Evolutionary conservation across 2,329 filamentous ascomycete species (phyloP).

Genomic region (Coniella lustricola): DNA sequence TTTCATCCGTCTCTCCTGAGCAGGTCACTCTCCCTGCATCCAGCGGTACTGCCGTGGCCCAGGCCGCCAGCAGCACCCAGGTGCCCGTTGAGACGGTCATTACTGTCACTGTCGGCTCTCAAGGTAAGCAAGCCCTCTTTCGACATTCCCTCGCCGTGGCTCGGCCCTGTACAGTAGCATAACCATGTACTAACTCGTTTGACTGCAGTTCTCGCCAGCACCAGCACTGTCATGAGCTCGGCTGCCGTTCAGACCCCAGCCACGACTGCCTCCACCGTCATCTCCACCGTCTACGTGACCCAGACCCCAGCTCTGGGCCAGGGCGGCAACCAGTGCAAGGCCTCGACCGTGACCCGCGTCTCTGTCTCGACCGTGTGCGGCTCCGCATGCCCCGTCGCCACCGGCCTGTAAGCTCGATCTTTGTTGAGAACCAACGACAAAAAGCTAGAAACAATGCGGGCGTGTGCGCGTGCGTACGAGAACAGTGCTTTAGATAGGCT

Average conservation of each 20-base stretch:
- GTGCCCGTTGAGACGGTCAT: constrained; percentile 14
- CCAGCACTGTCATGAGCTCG: constrained; percentile 6
- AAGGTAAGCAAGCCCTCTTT: not conserved
- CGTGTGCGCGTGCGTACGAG: no score
- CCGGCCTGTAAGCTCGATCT: not conserved
- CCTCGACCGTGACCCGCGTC: constrained; percentile 13
- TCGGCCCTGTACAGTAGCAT: not conserved
- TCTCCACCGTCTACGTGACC: constrained; percentile 13
- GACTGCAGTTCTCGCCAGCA: constrained; percentile 6
- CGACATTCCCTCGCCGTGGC: no score
- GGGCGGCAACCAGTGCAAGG: constrained; percentile 7
- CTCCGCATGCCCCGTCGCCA: constrained; percentile 1
- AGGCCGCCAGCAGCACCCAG: constrained; percentile 3
- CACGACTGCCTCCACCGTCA: constrained; percentile 1
- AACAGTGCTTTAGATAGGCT: no score
- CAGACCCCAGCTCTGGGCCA: constrained; percentile 1
- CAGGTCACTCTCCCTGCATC: not conserved
- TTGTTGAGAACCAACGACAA: no score
- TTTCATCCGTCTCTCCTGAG: not conserved
- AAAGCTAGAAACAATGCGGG: no score
- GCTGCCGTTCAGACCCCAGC: constrained; percentile 9
- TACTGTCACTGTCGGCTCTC: constrained; percentile 12
- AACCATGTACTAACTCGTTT: not conserved
- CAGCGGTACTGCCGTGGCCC: not conserved
- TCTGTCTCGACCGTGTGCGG: constrained; percentile 13